phyloP scores from a whole-genome alignment of 1,284 basidiomycete species.

The Melanopsichium pennsylvanicum region DNA sequence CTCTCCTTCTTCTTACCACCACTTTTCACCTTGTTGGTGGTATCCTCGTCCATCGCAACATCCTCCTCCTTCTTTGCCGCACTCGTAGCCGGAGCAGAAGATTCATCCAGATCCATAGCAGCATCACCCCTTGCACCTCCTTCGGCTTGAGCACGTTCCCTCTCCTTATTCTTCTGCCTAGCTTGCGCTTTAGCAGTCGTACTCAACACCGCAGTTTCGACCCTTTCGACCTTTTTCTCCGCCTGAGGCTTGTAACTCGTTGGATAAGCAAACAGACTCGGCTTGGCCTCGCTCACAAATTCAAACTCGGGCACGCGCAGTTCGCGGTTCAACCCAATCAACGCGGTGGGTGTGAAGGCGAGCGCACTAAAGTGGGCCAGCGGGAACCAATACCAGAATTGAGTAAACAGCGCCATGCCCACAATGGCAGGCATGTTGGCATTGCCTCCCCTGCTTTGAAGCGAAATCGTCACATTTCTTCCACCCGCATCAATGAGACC shows the following conservation, averaged over 20 bases:
- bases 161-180: conserved; percentile 61
- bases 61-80: conserved; percentile 37
- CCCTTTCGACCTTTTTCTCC: conserved; percentile 64
- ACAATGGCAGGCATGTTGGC: conserved; percentile 65
- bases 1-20: conserved; percentile 67
- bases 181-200: conserved; percentile 64
- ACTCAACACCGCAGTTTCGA: conserved; percentile 63
- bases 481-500: conserved; percentile 64
- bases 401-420: conserved; percentile 65
- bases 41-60: conserved; percentile 50
- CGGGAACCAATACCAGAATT: conserved; percentile 67
- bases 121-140: no score
- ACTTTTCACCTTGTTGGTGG: conserved; percentile 27
- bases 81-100: conserved; percentile 10
- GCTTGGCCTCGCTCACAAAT: conserved; percentile 59
- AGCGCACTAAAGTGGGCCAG: conserved; percentile 64
- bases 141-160: conserved; percentile 52
- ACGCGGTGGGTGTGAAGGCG: conserved; percentile 63
- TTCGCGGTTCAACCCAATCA: conserved; percentile 62
- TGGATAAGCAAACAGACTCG: conserved; percentile 64
- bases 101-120: conserved; percentile 60
- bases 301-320: conserved; percentile 61
- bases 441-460: conserved; percentile 60
- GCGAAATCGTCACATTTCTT: conserved; percentile 64
- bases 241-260: conserved; percentile 54